Conservation (phyloP, 2,329 filamentous ascomycete genomes). For the Stemphylium lycopersici region DNA sequence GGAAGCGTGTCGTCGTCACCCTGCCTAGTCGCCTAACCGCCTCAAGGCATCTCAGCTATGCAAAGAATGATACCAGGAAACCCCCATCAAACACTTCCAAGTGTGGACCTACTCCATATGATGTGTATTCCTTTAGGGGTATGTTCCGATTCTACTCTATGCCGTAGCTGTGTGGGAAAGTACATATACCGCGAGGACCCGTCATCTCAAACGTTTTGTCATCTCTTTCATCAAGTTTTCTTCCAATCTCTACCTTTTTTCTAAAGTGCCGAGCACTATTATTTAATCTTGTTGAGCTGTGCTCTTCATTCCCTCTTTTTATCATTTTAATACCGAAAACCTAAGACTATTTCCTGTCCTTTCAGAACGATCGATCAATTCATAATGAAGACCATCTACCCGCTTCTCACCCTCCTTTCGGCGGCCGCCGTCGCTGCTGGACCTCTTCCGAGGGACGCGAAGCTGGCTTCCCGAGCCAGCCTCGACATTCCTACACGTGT, state of each 20-base stretch:
- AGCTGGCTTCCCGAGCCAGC: conserved; percentile 2
- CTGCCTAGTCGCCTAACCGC: conserved; percentile 15
- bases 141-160: conserved; percentile 11
- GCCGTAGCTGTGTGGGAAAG: neutral
- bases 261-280: conserved; percentile 32
- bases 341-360: conserved; percentile 1
- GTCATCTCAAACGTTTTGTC: neutral
- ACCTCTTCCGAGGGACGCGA: conserved; percentile 20
- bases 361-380: neutral
- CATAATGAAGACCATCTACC: conserved; percentile 36
- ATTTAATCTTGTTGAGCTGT: conserved; percentile 29
- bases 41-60: conserved; percentile 17
- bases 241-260: conserved; percentile 21
- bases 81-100: conserved; percentile 23
- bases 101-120: conserved; percentile 5
- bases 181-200: conserved; percentile 20
- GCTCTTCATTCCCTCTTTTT: conserved; percentile 30
- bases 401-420: conserved; percentile 30
- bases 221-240: conserved; percentile 9
- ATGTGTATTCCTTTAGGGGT: conserved; percentile 17
- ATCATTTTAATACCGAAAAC: conserved; percentile 5
- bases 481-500: conserved; percentile 13
- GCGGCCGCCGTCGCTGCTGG: conserved; percentile 27
- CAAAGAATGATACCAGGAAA: conserved; percentile 7
- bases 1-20: conserved; percentile 11